A percentile compares a stretch with the other conserved stretches of the same genome.
These are phyloP conservation scores for Discostella stelligeroides DNA, from an alignment of 108 stramenopile species.

Conservation along the genomic window DNA sequence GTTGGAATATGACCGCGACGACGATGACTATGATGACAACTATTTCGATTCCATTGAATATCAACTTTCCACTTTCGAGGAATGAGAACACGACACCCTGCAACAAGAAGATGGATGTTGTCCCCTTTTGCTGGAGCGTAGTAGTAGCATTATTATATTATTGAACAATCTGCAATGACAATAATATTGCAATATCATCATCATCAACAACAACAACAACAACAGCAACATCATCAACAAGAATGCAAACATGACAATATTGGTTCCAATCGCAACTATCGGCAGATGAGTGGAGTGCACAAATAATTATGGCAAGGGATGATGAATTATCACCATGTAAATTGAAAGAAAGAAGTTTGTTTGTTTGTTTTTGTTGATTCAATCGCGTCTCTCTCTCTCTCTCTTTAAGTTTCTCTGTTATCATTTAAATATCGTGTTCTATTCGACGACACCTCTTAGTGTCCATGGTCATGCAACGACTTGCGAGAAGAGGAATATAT, in stretches of 20 bases:
- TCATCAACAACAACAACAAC: conserved; percentile 15
- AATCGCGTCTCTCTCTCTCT: conserved; percentile 2
- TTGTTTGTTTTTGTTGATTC: neutral
- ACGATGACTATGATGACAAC: too few species aligned
- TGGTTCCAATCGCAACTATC: conserved; percentile 79
- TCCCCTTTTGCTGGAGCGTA: too few species aligned
- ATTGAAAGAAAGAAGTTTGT: too few species aligned
- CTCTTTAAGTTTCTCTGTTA: neutral
- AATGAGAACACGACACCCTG: too few species aligned
- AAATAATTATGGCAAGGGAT: conserved; percentile 71
- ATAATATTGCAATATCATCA: conserved; percentile 30
- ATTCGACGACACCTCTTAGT: conserved; percentile 12
- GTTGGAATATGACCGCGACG: too few species aligned
- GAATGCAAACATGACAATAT: conserved; percentile 37
- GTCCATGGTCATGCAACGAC: conserved; percentile 69
- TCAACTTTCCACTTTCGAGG: too few species aligned
- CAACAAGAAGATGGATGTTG: too few species aligned
- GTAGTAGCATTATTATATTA: conserved; percentile 24
- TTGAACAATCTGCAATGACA: conserved; percentile 39
- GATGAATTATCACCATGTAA: conserved; percentile 61
- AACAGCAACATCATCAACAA: conserved; percentile 18
- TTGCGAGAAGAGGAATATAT: conserved; percentile 85
- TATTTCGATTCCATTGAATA: too few species aligned
- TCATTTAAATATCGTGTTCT: too few species aligned
- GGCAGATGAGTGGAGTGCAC: conserved; percentile 74